Conservation (phyloP, 176 grass and related monocot genomes). For the Metroxylon sagu region DNA sequence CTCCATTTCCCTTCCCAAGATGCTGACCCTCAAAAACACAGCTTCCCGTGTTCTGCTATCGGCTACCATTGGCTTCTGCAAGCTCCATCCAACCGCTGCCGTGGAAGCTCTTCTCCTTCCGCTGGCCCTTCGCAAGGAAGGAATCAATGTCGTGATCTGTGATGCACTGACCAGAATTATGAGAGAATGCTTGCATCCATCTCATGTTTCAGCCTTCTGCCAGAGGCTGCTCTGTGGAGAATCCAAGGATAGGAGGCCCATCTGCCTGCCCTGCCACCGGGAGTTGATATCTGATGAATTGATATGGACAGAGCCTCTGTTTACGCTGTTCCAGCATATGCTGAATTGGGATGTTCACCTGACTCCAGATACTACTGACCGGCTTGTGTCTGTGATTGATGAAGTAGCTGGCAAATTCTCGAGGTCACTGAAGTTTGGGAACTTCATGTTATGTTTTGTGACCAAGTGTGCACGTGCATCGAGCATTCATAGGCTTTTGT, state of each 20-base stretch:
- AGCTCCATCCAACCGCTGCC: slow-evolving; percentile 50
- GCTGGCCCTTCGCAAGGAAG: slow-evolving; percentile 46
- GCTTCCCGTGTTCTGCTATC: slow-evolving; percentile 56
- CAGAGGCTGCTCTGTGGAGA: slow-evolving; percentile 54
- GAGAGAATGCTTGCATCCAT: slow-evolving; percentile 68
- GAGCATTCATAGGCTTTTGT: slow-evolving; percentile 35
- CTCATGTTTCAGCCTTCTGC: slow-evolving; percentile 65
- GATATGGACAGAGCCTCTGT: slow-evolving; percentile 68
- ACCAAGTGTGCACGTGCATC: slow-evolving; percentile 38
- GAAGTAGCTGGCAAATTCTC: slow-evolving; percentile 38
- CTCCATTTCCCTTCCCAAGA: slow-evolving; percentile 56
- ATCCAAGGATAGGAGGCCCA: slow-evolving; percentile 17
- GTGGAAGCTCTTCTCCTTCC: slow-evolving; percentile 62
- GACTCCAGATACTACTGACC: slow-evolving; percentile 34
- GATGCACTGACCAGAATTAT: slow-evolving; percentile 50
- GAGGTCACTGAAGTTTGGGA: slow-evolving; percentile 67
- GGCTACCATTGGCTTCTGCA: slow-evolving; percentile 43
- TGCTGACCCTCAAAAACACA: slow-evolving; percentile 45
- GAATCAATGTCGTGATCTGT: slow-evolving; percentile 45
- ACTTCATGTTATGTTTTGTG: slow-evolving; percentile 57
- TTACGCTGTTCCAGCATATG: slow-evolving; percentile 58
- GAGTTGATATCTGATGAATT: slow-evolving; percentile 27
- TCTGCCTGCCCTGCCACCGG: slow-evolving; percentile 53
- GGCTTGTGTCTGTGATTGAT: slow-evolving; percentile 48
- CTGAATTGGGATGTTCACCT: slow-evolving; percentile 59